Conservation (phyloP, 345 rosid species). For the Raphanus sativus region DNA sequence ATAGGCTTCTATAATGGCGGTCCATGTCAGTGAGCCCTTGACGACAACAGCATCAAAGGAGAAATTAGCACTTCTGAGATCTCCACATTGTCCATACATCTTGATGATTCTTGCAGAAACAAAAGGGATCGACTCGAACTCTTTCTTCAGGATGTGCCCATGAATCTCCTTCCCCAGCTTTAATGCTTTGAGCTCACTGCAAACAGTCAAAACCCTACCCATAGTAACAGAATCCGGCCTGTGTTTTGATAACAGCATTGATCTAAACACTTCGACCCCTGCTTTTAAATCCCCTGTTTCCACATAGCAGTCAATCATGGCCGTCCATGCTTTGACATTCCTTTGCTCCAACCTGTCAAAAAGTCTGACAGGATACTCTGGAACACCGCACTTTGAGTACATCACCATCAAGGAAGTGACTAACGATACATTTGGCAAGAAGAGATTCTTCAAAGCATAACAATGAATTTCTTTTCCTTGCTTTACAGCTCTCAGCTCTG, state of each 20-base stretch:
- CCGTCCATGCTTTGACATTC: conserved; percentile 74
- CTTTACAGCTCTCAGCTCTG: conserved; percentile 56
- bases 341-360: conserved; percentile 55
- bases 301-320: conserved; percentile 62
- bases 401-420: conserved; percentile 72
- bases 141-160: conserved; percentile 62
- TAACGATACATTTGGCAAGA: conserved; percentile 72
- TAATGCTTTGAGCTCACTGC: conserved; percentile 50
- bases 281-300: conserved; percentile 43
- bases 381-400: conserved; percentile 72
- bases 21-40: conserved; percentile 81
- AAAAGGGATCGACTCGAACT: conserved; percentile 55
- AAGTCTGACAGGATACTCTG: conserved; percentile 53
- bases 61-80: conserved; percentile 47
- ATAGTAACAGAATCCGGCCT: conserved; percentile 72
- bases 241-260: conserved; percentile 67
- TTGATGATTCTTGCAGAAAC: conserved; percentile 66
- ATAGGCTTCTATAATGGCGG: conserved; percentile 72
- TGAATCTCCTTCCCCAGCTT: conserved; percentile 82
- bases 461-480: conserved; percentile 88
- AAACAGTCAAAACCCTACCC: conserved; percentile 60
- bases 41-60: conserved; percentile 53
- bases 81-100: conserved; percentile 70
- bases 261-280: conserved; percentile 53
- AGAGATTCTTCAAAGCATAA: conserved; percentile 66